Evolutionary conservation across 768 basidiomycete species (phyloP).

Genomic region (Leccinum uliginosum): DNA sequence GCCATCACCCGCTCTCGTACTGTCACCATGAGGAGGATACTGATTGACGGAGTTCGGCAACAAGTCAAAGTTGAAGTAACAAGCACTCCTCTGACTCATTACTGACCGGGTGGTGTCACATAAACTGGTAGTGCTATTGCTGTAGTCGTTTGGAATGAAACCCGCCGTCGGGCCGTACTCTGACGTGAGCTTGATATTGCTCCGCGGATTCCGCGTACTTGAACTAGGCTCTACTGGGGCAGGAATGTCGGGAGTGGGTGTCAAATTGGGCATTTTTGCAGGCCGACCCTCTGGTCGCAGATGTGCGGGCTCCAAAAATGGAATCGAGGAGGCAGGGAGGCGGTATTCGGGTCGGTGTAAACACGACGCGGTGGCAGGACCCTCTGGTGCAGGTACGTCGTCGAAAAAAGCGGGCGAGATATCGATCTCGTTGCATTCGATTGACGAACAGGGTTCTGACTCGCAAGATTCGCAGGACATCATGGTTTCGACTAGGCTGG

Average conservation of each 20-base stretch:
- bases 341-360: conserved; percentile 30
- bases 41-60: conserved; percentile 8
- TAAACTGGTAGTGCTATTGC: conserved; percentile 7
- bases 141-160: conserved; percentile 22
- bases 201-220: conserved; percentile 1
- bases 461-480: conserved; percentile 19
- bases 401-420: conserved; percentile 45
- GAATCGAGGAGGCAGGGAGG: conserved; percentile 14
- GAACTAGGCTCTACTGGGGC: neutral
- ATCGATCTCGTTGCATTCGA: conserved; percentile 24
- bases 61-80: conserved; percentile 28
- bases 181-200: neutral
- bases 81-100: conserved; percentile 14
- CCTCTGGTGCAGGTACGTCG: conserved; percentile 40
- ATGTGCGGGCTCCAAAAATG: conserved; percentile 17
- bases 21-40: neutral
- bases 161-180: conserved; percentile 28
- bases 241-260: neutral
- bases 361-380: conserved; percentile 40
- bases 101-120: conserved; percentile 7
- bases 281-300: conserved; percentile 7
- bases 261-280: neutral
- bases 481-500: neutral
- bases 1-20: neutral
- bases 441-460: conserved; percentile 14